A percentile compares a stretch with the other conserved stretches of the same genome.
phyloP scores from a whole-genome alignment of 1,284 basidiomycete genomes.

The Xanthoconium separans region DNA sequence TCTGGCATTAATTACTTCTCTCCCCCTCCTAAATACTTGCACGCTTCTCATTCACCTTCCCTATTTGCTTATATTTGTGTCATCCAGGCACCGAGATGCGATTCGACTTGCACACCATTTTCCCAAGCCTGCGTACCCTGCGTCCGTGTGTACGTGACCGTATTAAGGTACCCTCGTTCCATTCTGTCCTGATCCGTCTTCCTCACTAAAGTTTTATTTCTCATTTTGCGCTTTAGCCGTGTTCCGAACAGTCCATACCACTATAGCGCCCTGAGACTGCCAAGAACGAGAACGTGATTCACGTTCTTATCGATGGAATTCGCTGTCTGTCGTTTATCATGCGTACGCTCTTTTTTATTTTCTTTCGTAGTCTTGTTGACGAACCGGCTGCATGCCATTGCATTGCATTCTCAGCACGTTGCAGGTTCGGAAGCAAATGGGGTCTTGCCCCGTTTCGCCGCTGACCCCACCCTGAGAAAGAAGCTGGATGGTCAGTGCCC shows the following conservation, averaged over 20 bases:
- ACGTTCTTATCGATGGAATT: not conserved
- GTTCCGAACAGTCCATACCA: not conserved
- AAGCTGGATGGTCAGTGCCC: too few species aligned
- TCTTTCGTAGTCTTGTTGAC: not conserved
- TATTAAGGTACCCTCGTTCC: not conserved
- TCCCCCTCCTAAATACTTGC: conserved; percentile 2
- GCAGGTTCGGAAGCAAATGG: not conserved
- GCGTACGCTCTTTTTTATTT: not conserved
- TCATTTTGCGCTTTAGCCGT: not conserved
- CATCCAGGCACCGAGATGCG: conserved; percentile 21
- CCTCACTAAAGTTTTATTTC: not conserved
- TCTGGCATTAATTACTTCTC: conserved; percentile 1
- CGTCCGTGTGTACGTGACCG: not conserved
- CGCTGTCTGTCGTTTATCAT: not conserved
- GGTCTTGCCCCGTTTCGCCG: not conserved
- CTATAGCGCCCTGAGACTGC: not conserved
- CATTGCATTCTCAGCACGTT: not conserved
- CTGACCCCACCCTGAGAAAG: not conserved
- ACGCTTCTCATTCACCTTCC: not conserved
- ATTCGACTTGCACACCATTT: not conserved
- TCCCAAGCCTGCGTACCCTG: conserved; percentile 12
- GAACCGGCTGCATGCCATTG: not conserved
- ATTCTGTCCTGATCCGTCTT: not conserved
- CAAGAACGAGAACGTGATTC: not conserved
- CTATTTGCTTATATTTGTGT: conserved; percentile 13